Conservation (phyloP, 2,329 filamentous ascomycete genomes). For the Aschersonia sp. region DNA sequence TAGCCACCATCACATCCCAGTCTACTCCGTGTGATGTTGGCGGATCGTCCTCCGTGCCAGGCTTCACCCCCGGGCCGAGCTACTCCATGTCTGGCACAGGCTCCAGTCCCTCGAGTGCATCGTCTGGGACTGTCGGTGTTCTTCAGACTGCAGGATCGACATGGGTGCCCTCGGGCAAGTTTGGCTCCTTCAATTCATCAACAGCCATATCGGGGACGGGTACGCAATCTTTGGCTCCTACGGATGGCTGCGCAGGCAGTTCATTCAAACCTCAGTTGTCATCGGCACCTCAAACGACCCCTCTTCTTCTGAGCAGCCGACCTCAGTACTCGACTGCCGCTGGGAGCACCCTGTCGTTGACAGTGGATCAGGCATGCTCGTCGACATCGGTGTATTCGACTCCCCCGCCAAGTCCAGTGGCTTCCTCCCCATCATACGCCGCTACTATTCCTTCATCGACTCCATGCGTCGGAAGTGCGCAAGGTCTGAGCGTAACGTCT, state of each 20-base stretch:
- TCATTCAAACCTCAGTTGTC: background rate
- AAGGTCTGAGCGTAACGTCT: background rate
- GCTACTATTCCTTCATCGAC: background rate
- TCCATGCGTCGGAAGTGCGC: constrained; percentile 1
- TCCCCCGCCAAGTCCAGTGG: no score
- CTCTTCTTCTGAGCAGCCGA: background rate
- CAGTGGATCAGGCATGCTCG: background rate
- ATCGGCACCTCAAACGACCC: background rate
- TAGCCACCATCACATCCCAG: background rate
- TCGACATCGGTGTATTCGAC: background rate
- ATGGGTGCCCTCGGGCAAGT: no score
- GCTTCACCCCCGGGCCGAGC: no score
- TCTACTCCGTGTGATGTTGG: background rate
- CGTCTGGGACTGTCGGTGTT: no score
- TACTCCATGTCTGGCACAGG: no score
- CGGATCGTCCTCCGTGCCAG: background rate
- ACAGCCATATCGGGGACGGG: no score
- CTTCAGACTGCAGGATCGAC: no score
- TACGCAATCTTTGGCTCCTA: background rate
- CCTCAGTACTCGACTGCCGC: background rate
- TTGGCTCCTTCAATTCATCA: no score
- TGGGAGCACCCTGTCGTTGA: background rate
- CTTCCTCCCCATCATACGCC: no score
- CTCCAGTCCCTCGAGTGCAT: no score
- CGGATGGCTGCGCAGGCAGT: background rate